Conservation (phyloP, 2,329 filamentous ascomycete genomes). For the Colletotrichum limetticola region DNA sequence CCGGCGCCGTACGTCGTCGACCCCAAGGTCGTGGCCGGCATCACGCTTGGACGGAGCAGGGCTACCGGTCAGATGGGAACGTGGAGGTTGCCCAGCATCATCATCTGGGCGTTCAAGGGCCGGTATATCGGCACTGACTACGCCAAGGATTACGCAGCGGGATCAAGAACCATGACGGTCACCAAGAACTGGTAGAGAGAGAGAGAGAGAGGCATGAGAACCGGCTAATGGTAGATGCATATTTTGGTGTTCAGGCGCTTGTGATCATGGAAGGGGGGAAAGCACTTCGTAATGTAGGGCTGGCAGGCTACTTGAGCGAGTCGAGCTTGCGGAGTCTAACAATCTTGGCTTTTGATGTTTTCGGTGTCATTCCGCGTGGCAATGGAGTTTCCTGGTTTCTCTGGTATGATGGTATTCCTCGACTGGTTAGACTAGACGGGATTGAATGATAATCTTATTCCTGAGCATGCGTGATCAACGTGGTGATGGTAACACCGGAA, state of each 20-base stretch:
- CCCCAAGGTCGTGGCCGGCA: constrained; percentile 45
- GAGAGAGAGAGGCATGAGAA: not conserved
- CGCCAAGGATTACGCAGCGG: constrained; percentile 23
- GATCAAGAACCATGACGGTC: constrained; percentile 24
- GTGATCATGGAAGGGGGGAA: not conserved
- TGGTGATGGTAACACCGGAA: constrained; percentile 2
- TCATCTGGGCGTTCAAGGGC: constrained; percentile 47
- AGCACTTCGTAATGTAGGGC: not conserved
- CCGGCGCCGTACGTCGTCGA: constrained; percentile 39
- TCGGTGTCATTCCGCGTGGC: not conserved
- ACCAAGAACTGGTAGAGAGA: constrained; percentile 25
- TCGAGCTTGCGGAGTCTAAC: not conserved
- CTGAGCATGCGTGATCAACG: constrained; percentile 9
- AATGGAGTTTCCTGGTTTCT: not conserved
- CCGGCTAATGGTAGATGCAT: not conserved
- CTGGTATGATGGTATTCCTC: not conserved
- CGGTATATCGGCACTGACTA: constrained; percentile 41
- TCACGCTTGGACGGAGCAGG: constrained; percentile 53
- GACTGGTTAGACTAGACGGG: not conserved
- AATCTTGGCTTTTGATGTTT: not conserved
- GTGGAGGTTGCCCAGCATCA: constrained; percentile 45
- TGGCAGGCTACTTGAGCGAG: not conserved
- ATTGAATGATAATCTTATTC: not conserved
- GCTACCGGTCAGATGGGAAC: constrained; percentile 46
- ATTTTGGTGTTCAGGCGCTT: constrained; percentile 13